Percentiles rank a stretch among this genome's conserved stretches.
Evolutionary conservation across 1,284 basidiomycete genomes (phyloP).

Genomic region (Sporisorium iseilematis-ciliati): DNA sequence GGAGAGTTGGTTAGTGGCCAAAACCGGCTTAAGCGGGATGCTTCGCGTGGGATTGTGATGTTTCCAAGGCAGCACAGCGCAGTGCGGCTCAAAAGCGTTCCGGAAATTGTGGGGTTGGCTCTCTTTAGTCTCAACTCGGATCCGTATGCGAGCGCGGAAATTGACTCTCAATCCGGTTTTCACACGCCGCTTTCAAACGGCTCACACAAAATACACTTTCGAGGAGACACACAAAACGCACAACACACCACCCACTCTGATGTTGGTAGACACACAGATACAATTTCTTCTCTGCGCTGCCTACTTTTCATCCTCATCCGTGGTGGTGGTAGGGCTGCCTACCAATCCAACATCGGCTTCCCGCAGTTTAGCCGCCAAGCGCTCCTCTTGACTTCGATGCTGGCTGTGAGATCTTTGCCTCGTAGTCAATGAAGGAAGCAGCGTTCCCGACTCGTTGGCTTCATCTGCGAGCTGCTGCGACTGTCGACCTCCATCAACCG

Average conservation of each 20-base stretch:
- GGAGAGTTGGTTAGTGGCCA: no score
- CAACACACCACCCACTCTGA: neutral
- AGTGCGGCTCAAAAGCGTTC: neutral
- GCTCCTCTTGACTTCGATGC: constrained; percentile 42
- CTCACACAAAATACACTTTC: neutral
- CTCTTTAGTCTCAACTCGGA: constrained; percentile 5
- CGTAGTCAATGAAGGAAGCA: constrained; percentile 6
- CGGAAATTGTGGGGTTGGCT: constrained; percentile 31
- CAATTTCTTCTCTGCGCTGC: no score
- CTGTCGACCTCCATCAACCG: constrained; percentile 10
- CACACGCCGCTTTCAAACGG: constrained; percentile 22
- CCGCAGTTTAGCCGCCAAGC: constrained; percentile 49
- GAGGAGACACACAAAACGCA: neutral
- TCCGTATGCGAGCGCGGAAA: constrained; percentile 17
- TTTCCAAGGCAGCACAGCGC: no score
- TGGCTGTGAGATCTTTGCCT: constrained; percentile 18
- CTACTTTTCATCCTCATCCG: constrained; percentile 25
- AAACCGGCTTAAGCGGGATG: no score
- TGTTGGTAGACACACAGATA: neutral
- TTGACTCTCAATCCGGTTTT: constrained; percentile 24
- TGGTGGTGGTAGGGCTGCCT: constrained; percentile 46
- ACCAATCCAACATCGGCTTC: constrained; percentile 54
- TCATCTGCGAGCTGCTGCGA: neutral
- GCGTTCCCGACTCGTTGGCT: neutral
- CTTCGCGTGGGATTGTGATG: no score